Percentiles rank a stretch among this genome's conserved stretches.
Conservation (phyloP, 345 rosid genomes). For the Nephelium lappaceum region DNA sequence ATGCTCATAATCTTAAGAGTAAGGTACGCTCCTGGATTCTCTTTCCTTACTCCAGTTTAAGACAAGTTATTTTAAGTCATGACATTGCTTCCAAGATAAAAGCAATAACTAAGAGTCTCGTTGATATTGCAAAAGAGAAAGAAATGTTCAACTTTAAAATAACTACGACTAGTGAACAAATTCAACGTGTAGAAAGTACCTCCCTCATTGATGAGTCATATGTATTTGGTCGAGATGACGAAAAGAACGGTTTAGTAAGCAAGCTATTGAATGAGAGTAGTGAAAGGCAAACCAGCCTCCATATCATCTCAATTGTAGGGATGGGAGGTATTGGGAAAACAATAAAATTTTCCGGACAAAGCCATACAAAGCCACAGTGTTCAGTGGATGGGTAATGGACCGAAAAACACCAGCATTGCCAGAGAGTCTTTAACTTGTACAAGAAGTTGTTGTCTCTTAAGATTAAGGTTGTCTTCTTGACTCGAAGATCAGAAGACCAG, state of each 20-base stretch:
- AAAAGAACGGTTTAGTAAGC: not conserved
- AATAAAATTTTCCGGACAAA: conserved; percentile 23
- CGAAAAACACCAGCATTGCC: conserved; percentile 45
- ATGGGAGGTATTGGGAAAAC: not conserved
- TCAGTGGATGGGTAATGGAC: conserved; percentile 34
- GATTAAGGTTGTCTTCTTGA: conserved; percentile 44
- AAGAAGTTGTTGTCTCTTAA: conserved; percentile 30
- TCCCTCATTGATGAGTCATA: not conserved
- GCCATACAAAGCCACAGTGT: conserved; percentile 24
- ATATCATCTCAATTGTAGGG: conserved; percentile 7
- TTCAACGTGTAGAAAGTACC: not conserved
- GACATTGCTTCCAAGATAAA: conserved; percentile 11
- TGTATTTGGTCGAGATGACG: not conserved
- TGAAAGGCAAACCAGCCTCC: not conserved
- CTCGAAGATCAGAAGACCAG: conserved; percentile 38
- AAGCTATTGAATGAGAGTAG: not conserved
- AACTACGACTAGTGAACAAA: not conserved
- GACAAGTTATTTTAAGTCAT: not conserved
- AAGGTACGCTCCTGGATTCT: not conserved
- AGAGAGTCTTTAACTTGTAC: conserved; percentile 38
- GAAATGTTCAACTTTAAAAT: not conserved
- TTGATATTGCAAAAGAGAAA: not conserved
- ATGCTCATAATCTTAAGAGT: no score
- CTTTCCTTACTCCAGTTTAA: not conserved
- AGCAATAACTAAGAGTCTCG: not conserved